Base-by-base conservation (phyloP, 2,329 filamentous ascomycete species). In the Aspergillus uvarum region DNA sequence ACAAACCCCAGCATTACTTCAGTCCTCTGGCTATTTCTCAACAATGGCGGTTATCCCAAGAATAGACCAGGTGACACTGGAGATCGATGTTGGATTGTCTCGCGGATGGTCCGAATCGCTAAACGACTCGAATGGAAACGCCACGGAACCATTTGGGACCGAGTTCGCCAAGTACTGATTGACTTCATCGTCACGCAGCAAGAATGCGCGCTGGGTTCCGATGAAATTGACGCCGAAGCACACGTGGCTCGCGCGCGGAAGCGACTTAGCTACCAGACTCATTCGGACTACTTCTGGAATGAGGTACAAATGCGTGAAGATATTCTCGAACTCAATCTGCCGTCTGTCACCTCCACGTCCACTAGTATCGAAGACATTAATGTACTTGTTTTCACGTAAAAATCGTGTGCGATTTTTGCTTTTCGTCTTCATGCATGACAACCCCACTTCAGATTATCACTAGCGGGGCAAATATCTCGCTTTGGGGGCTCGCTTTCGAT, bases 81-180 rank as follows among this genome's bases (percentile, higher is more conserved):
- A 11, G 70, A 70, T 52, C 57, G 71, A 58, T 72, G 67, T 60
- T 73, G 71, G 71, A 59, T 70, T 19, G 71, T 72, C 16, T 72
- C 71, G 5, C 68, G 70, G 44, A 70, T 73, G 70, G 54, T 73
- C 35, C 68, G 71, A 26, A 64, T 72, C 16, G 67, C 67, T 29
- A 73, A 73, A 56, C 65, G 66, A 16, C 62, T 72, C n/a, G 70
- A 72, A 59, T 71, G 70, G 68, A 71, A 68, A 59, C 67, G 60
- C 42, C 58, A 66, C 21, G 69, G 69, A 7, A 63, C 63, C 4
- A 62, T 69, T 32, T 73, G 71, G 71, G 69, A 72, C 57, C 59
- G 63, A 24, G 56, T 73, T 16, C 69, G 70, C 6, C 60, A 60
- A 22, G 64, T 67, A 2, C 59, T 73, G 5, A 65, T 71, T 14